Conservation (phyloP, 2,329 filamentous ascomycete genomes). For the Lachnellula subtilissima region DNA sequence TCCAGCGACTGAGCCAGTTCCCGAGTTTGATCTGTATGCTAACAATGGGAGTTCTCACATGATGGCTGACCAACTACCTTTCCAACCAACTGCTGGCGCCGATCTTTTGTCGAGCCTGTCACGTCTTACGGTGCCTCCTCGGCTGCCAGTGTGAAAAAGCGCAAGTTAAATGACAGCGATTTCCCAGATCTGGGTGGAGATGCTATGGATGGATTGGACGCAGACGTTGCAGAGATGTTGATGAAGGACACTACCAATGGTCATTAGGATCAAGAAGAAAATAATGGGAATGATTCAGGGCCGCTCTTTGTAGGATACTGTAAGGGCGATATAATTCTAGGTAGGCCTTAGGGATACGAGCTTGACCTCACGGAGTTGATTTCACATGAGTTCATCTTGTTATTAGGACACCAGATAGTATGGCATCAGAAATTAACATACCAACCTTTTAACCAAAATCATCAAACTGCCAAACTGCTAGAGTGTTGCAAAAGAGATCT, state of each 20-base stretch:
- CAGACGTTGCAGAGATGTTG: slow-evolving; percentile 55
- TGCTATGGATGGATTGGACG: slow-evolving; percentile 52
- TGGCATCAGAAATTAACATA: too few relatives aligned
- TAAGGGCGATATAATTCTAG: too few relatives aligned
- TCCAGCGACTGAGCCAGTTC: slow-evolving; percentile 26
- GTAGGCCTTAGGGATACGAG: too few relatives aligned
- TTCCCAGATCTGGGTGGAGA: slow-evolving; percentile 45
- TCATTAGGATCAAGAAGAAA: neutral
- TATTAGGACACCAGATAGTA: too few relatives aligned
- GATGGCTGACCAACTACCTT: slow-evolving; percentile 8
- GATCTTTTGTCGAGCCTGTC: slow-evolving; percentile 36
- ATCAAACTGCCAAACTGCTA: too few relatives aligned
- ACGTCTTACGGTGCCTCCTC: slow-evolving; percentile 30
- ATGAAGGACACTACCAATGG: slow-evolving; percentile 28
- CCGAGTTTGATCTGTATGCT: slow-evolving; percentile 34
- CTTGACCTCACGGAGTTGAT: too few relatives aligned
- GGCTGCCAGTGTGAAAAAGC: slow-evolving; percentile 36
- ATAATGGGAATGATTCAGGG: neutral
- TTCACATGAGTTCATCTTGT: too few relatives aligned
- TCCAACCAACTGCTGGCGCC: slow-evolving; percentile 27
- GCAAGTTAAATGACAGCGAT: slow-evolving; percentile 44
- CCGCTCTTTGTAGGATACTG: too few relatives aligned
- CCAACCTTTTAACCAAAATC: too few relatives aligned
- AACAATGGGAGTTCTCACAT: slow-evolving; percentile 27
- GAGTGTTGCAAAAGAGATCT: too few relatives aligned